Evolutionary conservation across 192 early-diverging fungal species (phyloP), one percentile per base, ranked within the genome.

Genomic region (Gigaspora rosea): DNA sequence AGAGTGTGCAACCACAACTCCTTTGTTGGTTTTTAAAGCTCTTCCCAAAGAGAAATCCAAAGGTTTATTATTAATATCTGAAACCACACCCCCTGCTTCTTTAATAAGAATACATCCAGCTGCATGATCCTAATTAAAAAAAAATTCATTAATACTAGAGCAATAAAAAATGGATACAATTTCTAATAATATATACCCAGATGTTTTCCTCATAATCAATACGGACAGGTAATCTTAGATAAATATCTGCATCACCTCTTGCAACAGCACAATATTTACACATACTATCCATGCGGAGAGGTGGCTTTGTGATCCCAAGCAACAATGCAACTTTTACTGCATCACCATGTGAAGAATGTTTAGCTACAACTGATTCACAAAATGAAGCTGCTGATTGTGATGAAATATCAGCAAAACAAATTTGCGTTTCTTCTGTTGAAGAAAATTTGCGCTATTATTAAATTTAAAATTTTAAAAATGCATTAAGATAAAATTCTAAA

Each of bases 231-330:
- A 98, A 68, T 33, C 98, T 85, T 54, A 99, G 83, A 77, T 98
- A 97, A 35, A 98, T 95, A 59, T 94, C 92, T 2, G 96, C 96
- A 84, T 98, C 94, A 41, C 97, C 98, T 71, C 97, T 86, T 2
- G 96, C 88, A 12, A 99, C 83, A 8, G 94, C 88, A 59, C 89
- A 94, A 79, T 99, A 99, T 82, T 99, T 99, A 88, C 95, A 96
- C 86, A 98, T 97, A 76, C 92, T 93, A 83, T 99, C 98, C 94
- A 99, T 98, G 33, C 98, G 90, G 11, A 97, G 86, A 2, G 94
- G 84, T 41, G 88, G 76, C 57, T 88, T 86, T 8, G 89, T 90
- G 77, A 98, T 98, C n/a, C 90, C 91, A 22, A 99, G 82, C 8
- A 89, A 66, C n/a, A 84, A 72, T 36, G 91, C 91, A 83, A 99